Base-by-base conservation (phyloP, 495 filamentous ascomycete genomes). In the Tuber aestivum region DNA sequence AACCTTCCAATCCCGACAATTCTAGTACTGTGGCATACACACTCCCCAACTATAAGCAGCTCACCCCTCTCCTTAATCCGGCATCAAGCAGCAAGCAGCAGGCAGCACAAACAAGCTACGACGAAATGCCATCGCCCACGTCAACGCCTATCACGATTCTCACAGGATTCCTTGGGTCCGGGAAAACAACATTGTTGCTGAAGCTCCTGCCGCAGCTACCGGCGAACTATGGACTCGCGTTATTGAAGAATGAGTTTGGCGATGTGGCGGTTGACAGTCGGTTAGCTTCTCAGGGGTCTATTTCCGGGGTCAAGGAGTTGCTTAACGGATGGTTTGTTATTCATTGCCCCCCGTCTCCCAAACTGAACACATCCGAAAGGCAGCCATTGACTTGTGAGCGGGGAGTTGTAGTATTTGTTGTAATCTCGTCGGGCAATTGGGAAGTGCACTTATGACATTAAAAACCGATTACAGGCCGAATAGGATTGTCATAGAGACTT, bases 161-260 rank as follows among this genome's bases (percentile, higher is more conserved):
- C 41, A 99, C 95, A 4, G 95, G 95, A 80, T 99, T 97, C 85
- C 88, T 97, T 0, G 95, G 95, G 77, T 94, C 93, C 14, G 95
- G 94, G 70, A 97, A 97, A 85, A 97, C 95, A 3, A 97, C 95
- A 14, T 87, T 89, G 82, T 87, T 89, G 82, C 87, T 90, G 86
- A 89, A 87, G 86, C 85, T 83, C 84, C 87, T 89, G 85, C 87
- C 87, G 84, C 87, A 87, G 84, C 81, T 82, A 37, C 82, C 82
- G 16, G 72, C 76, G 69, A 84, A 83, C 77, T 97, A 97, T 88
- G 89, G 89, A 5, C 89, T 99, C 72, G 95, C 94, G n/a, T 90
- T 99, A 35, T 87, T 99, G 35, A 99, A 99, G 84, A 99, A 99
- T 84, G 95, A 99, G 85, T 97, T 97, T 84, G 95, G 95, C 82